Evolutionary conservation across 345 rosid genomes (phyloP).

Genomic region (Eucalyptus viminalis): DNA sequence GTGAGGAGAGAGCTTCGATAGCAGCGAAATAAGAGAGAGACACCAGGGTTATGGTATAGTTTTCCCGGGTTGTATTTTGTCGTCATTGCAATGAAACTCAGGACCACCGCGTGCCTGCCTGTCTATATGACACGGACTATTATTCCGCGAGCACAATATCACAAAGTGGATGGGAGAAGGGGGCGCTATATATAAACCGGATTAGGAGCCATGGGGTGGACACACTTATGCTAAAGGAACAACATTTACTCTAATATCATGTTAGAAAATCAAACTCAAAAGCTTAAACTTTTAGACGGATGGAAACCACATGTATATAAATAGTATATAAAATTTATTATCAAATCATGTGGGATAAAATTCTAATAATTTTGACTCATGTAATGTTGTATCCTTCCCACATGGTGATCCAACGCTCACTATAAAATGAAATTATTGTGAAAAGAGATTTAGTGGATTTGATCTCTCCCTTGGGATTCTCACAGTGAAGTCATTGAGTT

Average conservation of each 20-base stretch:
- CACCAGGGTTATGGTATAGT: not conserved
- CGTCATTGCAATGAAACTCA: not conserved
- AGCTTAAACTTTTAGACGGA: not conserved
- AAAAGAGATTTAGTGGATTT: no score
- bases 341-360: no score
- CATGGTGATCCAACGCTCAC: not conserved
- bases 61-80: not conserved
- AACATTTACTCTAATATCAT: no score
- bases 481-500: not conserved
- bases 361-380: no score
- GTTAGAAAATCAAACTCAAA: not conserved
- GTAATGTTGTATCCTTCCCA: not conserved
- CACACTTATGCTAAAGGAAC: no score
- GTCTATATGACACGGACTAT: not conserved
- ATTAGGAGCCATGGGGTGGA: not conserved
- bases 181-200: not conserved
- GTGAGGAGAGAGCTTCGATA: not conserved
- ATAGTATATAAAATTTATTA: not conserved
- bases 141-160: not conserved
- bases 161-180: not conserved
- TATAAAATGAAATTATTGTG: not conserved
- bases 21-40: not conserved
- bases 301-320: not conserved
- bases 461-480: no score
- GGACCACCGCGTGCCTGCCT: not conserved